Percentiles rank a stretch among this genome's conserved stretches.
These are phyloP conservation scores for Platanthera guangdongensis DNA, from an alignment of 106 monocot genomes.

Conservation along the genomic window DNA sequence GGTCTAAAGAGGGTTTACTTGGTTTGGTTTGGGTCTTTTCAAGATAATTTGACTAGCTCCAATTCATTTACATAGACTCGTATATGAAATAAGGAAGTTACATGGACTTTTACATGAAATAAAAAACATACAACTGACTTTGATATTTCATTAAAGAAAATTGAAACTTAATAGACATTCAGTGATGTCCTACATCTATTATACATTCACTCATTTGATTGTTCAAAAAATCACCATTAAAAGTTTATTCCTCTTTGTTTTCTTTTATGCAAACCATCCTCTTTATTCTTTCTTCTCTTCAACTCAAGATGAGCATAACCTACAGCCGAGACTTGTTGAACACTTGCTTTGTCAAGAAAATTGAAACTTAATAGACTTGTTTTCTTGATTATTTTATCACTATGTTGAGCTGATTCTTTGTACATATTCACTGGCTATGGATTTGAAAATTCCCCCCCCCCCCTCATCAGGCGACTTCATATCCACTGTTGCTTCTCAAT, in stretches of 20 bases:
- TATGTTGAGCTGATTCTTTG: not conserved
- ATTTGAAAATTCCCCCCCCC: not conserved
- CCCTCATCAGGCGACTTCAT: constrained; percentile 69
- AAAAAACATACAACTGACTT: too few relatives aligned
- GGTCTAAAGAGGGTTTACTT: too few relatives aligned
- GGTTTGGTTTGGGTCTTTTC: too few relatives aligned
- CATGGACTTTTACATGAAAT: too few relatives aligned
- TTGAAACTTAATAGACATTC: too few relatives aligned
- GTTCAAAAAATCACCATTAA: not conserved
- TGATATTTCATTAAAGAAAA: too few relatives aligned
- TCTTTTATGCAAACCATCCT: not conserved
- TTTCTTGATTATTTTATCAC: not conserved
- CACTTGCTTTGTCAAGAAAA: not conserved
- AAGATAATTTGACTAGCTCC: too few relatives aligned
- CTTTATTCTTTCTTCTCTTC: not conserved
- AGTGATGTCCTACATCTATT: not conserved
- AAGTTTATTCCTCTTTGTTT: not conserved
- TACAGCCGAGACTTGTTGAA: not conserved
- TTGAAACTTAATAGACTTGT: not conserved
- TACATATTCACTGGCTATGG: not conserved
- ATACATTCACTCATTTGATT: not conserved
- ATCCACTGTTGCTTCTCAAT: constrained; percentile 55
- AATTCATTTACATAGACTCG: too few relatives aligned
- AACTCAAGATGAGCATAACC: not conserved
- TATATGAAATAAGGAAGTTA: too few relatives aligned